Evolutionary conservation across 2,329 filamentous ascomycete species (phyloP), one percentile per base, ranked within the genome.

Genomic region (Beauveria caledonica): DNA sequence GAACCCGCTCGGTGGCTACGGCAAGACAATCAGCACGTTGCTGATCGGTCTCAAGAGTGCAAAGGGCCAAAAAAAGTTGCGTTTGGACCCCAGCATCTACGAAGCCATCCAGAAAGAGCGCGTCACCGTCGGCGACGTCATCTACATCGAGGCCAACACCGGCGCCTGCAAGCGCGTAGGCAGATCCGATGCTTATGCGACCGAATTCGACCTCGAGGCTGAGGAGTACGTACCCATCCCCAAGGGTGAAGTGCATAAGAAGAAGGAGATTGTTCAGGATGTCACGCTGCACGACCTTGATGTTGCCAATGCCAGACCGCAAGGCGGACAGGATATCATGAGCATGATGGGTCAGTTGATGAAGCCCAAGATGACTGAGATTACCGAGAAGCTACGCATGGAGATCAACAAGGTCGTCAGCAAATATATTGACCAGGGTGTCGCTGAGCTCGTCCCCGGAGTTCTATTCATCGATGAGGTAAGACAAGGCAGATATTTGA

Each of bases 261-360:
- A 97, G 86, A 99, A 99, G 81, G 94, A 99, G 77, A 96, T 99
- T 67, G 94, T 99, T 40, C 94, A 99, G 74, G 94, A 99, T 70
- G 94, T 99, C 64, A 97, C 94, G 50, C 82, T 99, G 65, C 94
- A 99, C 74, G 94, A 99, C 71, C 80, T 99, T 60, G 94, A 99
- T 71, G 88, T 97, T 64, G 94, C 94, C 65, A 99, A 99, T 70
- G 89, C 94, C 15, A 82, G 93, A 69, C 94, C 94, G 5, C 92
- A 97, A 78, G 94, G 94, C 58, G 94, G 94, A 49, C 94, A 99
- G 80, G 94, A 99, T 74, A 96, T 99, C 66, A 97, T 99, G 92
- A 97, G 92, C 79, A 97, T 99, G 94, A 97, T 99, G 93, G 94
- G 94, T 69, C 94, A 99, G 76, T 78, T 99, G 70, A 97, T 97